A percentile compares a stretch with the other conserved stretches of the same genome.
Conservation (phyloP, 2,329 filamentous ascomycete genomes). For the Ascochyta fabae region DNA sequence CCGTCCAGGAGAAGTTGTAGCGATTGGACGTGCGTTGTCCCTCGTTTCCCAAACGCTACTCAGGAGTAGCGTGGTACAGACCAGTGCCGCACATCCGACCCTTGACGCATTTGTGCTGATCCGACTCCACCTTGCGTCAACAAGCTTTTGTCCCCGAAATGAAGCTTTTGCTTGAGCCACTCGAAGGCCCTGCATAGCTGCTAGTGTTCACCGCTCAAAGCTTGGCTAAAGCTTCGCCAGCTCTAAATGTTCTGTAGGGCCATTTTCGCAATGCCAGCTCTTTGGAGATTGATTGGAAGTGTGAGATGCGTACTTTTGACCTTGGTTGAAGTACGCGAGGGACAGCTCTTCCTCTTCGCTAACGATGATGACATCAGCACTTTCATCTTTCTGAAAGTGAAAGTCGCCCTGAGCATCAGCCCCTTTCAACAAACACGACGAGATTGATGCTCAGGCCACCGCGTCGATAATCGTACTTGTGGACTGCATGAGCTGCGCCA, state of each 20-base stretch:
- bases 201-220: conserved; percentile 1
- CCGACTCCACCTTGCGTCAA: conserved; percentile 8
- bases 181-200: not conserved
- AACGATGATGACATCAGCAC: not conserved
- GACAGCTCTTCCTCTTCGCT: not conserved
- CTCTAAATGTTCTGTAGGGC: not conserved
- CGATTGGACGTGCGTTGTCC: no score
- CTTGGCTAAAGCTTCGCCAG: conserved; percentile 15
- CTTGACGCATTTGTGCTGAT: conserved; percentile 6
- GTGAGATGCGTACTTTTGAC: not conserved
- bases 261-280: not conserved
- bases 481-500: conserved; percentile 3
- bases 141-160: conserved; percentile 11
- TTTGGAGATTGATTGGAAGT: not conserved
- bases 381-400: not conserved
- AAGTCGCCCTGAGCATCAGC: not conserved
- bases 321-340: not conserved
- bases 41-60: not conserved
- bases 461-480: not conserved
- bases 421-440: not conserved
- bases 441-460: not conserved
- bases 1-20: not conserved
- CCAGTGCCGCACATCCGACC: conserved; percentile 12
- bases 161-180: conserved; percentile 8
- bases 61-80: conserved; percentile 2